Conservation (phyloP, 164 flowering plant species). For the Vitis cinerea region DNA sequence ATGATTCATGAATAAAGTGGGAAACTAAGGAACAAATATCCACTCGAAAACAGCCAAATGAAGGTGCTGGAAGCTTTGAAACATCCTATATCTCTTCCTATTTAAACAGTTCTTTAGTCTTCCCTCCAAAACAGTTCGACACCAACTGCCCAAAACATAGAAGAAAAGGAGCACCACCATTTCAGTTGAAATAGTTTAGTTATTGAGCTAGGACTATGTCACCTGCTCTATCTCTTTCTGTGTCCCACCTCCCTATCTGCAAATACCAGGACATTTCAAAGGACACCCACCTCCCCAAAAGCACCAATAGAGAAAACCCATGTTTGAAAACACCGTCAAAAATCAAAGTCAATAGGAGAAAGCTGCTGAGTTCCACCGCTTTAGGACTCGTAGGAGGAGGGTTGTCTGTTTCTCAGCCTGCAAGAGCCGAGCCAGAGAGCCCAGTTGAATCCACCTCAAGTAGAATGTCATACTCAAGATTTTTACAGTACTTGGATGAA, state of each 20-base stretch:
- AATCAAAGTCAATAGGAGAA: conserved; percentile 31
- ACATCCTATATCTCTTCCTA: background rate
- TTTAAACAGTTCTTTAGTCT: background rate
- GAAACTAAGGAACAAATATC: background rate
- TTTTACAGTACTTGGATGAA: conserved; percentile 60
- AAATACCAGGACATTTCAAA: conserved; percentile 38
- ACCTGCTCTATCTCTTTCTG: conserved; percentile 34
- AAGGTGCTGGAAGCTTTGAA: conserved; percentile 7
- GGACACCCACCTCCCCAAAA: conserved; percentile 30
- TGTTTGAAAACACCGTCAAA: conserved; percentile 18
- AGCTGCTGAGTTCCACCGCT: conserved; percentile 35
- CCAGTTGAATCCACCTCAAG: conserved; percentile 47
- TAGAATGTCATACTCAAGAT: conserved; percentile 66
- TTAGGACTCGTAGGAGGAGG: conserved; percentile 36
- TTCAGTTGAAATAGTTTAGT: background rate
- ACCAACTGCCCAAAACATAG: background rate
- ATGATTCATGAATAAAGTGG: conserved; percentile 1
- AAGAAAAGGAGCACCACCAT: background rate
- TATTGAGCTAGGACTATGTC: conserved; percentile 25
- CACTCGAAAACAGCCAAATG: conserved; percentile 1
- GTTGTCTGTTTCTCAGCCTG: conserved; percentile 32
- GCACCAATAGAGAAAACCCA: conserved; percentile 26
- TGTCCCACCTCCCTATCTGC: conserved; percentile 36
- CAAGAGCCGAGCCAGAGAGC: conserved; percentile 52
- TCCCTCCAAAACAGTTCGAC: background rate